Evolutionary conservation across 192 early-diverging fungal species (phyloP).

Genomic region (Borealophlyctis nickersoniae): DNA sequence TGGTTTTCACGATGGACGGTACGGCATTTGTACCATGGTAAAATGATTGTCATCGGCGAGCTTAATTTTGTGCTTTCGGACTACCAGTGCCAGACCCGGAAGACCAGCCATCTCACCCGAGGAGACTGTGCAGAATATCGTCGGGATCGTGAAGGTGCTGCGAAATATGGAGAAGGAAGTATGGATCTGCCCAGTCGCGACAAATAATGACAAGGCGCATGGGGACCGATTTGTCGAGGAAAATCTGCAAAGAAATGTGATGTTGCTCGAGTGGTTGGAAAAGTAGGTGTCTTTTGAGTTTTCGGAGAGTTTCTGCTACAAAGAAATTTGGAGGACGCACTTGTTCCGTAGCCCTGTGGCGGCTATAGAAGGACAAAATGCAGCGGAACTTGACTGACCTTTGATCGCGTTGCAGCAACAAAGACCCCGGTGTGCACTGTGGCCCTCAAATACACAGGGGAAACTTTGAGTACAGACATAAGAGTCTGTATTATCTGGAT

Average conservation of each 20-base stretch:
- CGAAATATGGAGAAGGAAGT: conserved; percentile 36
- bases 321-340: too few relatives aligned
- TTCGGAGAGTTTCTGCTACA: too few relatives aligned
- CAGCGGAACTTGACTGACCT: too few relatives aligned
- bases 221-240: conserved; percentile 11
- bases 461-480: conserved; percentile 20
- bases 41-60: background rate
- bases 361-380: too few relatives aligned
- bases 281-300: conserved; percentile 4
- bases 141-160: conserved; percentile 24
- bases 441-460: conserved; percentile 28
- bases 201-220: conserved; percentile 19
- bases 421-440: conserved; percentile 13
- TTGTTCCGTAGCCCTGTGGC: too few relatives aligned
- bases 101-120: conserved; percentile 24
- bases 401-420: conserved; percentile 12
- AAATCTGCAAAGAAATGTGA: conserved; percentile 28
- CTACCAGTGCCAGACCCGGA: background rate
- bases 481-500: conserved; percentile 8
- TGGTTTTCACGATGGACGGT: conserved; percentile 43
- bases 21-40: background rate
- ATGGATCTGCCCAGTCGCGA: conserved; percentile 37
- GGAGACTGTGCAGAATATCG: conserved; percentile 39
- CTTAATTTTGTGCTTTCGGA: background rate
- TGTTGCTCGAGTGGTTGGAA: conserved; percentile 27